phyloP scores from a whole-genome alignment of 441 rosid genomes.

The Populus trichocarpa region DNA sequence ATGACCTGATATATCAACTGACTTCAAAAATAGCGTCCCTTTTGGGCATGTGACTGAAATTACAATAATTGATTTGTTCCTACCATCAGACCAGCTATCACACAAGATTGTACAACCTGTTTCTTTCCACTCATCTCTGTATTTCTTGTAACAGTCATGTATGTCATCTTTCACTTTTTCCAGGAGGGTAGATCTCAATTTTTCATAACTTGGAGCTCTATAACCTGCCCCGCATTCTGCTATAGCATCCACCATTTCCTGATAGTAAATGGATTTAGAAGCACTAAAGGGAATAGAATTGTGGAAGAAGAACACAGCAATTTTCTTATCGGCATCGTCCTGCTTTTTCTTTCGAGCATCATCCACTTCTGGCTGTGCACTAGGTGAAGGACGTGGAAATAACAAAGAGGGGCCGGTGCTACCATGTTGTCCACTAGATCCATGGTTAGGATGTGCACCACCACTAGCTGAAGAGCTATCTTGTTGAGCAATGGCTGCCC shows the following conservation, averaged over 20 bases:
- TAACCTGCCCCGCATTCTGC: constrained; percentile 46
- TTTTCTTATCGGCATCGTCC: constrained; percentile 41
- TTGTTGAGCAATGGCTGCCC: constrained; percentile 34
- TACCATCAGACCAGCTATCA: constrained; percentile 42
- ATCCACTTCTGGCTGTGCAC: constrained; percentile 28
- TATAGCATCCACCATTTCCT: constrained; percentile 53
- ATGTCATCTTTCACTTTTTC: constrained; percentile 46
- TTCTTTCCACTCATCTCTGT: constrained; percentile 51
- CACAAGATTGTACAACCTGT: constrained; percentile 61
- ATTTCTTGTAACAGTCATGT: constrained; percentile 36
- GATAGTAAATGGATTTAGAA: constrained; percentile 45
- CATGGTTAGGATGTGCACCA: constrained; percentile 35
- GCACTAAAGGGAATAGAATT: constrained; percentile 50
- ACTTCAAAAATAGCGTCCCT: constrained; percentile 51
- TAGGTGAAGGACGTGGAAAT: constrained; percentile 29
- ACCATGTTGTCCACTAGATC: constrained; percentile 41
- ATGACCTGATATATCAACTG: constrained; percentile 49
- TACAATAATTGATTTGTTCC: constrained; percentile 34
- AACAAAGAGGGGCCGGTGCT: constrained; percentile 46
- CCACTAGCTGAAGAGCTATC: constrained; percentile 48
- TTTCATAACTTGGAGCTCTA: constrained; percentile 47
- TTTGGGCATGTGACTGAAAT: constrained; percentile 45
- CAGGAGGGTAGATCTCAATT: constrained; percentile 37
- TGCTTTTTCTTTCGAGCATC: constrained; percentile 36
- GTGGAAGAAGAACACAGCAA: constrained; percentile 50